phyloP scores from a whole-genome alignment of 2,329 filamentous ascomycete species.

The Neonectria magnoliae region DNA sequence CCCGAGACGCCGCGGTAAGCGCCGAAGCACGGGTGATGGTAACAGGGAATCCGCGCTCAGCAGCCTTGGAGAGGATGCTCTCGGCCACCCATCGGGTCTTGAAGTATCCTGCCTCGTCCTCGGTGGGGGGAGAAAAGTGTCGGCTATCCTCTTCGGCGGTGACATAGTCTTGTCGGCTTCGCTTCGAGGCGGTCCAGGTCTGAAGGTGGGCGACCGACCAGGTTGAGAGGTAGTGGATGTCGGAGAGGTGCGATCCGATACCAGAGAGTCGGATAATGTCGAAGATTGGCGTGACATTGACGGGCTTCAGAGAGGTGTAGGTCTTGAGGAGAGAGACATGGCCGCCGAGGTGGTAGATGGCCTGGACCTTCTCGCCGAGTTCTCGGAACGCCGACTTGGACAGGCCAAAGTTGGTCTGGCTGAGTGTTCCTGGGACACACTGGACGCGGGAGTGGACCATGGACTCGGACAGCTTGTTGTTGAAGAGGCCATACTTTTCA shows the following conservation, averaged over 20 bases:
- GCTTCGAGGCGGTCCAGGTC: constrained; percentile 35
- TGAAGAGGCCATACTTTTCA: constrained; percentile 34
- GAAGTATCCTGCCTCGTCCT: constrained; percentile 42
- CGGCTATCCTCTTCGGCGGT: constrained; percentile 33
- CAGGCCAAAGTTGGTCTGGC: constrained; percentile 37
- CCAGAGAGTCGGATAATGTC: constrained; percentile 41
- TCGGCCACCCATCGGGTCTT: constrained; percentile 43
- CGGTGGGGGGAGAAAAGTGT: constrained; percentile 38
- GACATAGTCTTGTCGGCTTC: constrained; percentile 28
- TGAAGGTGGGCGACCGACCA: constrained; percentile 43
- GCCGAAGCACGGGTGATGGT: constrained; percentile 37
- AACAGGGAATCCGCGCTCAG: constrained; percentile 37
- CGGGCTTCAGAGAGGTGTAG: constrained; percentile 33
- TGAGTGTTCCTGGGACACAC: constrained; percentile 31
- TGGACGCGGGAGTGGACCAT: constrained; percentile 25
- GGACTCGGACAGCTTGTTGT: constrained; percentile 19
- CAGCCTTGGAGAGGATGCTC: constrained; percentile 38
- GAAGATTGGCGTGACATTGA: constrained; percentile 37
- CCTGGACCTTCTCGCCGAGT: constrained; percentile 35
- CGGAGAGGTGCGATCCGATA: constrained; percentile 30
- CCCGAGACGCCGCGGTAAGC: constrained; percentile 30
- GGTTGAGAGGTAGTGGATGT: constrained; percentile 35
- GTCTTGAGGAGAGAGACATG: constrained; percentile 42
- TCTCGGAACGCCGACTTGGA: constrained; percentile 33
- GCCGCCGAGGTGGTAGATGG: constrained; percentile 42